Evolutionary conservation across 306 rosid species (phyloP), one percentile per base, ranked within the genome.

Genomic region (Quercus gilva): DNA sequence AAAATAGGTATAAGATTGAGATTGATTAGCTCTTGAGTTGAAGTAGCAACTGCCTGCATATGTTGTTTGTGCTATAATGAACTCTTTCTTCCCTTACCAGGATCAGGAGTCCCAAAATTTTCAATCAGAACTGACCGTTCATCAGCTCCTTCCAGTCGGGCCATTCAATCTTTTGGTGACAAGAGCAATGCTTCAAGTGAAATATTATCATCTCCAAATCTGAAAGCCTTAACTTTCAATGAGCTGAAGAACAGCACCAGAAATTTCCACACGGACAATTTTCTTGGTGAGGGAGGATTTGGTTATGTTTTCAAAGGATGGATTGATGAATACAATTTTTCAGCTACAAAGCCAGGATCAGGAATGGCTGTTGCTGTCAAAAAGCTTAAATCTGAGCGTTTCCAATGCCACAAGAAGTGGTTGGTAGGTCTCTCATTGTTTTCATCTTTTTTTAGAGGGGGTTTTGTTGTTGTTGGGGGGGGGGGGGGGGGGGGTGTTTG

Each of bases 391-490:
- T 94, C 92, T 41, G 94, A 93, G 85, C 95, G 95, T 61, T 87
- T 89, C 80, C 99, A 89, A 84, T 98, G 98, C 75, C 99, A 95
- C 81, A 95, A 91, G 81, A 97, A 93, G 88, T 95, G 99, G 99
- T 71, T 95, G 91, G 99, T 95, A 83, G 21, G 97, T 84, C n/a
- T 78, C 45, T 74, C 33, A 41, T 74, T 17, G 26, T 2, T 14
- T 3, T 55, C 25, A 57, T 65, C 35, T 28, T 19, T 69, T 29
- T 15, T 41, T 35, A 35, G 8, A 6, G 25, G 51, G 14, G 51
- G 51, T 5, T n/a, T n/a, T n/a, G n/a, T n/a, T n/a, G n/a, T n/a
- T n/a, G n/a, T n/a, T n/a, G n/a, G n/a, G n/a, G 37, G 6, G 37
- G 5, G 37, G 6, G 37, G 37, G 5, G 25, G 51, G 13, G 51